These are phyloP conservation scores for Mycena venus DNA, from an alignment of 768 basidiomycete species.

Conservation along the genomic window DNA sequence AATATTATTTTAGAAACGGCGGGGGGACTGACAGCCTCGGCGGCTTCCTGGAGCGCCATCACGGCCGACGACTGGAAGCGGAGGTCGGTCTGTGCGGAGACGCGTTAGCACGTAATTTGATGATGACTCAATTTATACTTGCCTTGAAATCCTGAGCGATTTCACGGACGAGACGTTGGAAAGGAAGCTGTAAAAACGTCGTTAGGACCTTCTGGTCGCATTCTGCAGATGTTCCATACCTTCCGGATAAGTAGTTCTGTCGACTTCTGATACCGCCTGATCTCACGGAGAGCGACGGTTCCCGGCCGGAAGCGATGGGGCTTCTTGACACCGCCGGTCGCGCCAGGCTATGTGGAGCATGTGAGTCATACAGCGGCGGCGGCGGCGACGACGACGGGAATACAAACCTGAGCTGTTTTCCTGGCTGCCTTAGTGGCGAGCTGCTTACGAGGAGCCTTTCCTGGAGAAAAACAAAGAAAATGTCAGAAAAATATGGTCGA, in stretches of 20 bases:
- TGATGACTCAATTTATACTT: conserved; percentile 37
- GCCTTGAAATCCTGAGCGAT: conserved; percentile 97
- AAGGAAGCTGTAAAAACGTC: no score
- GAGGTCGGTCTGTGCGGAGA: conserved; percentile 75
- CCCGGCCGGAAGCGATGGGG: conserved; percentile 97
- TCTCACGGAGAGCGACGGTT: conserved; percentile 99
- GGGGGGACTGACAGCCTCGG: conserved; percentile 66
- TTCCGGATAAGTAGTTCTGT: conserved; percentile 99
- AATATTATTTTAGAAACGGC: background rate
- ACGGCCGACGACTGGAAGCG: conserved; percentile 98
- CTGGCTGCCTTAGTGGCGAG: conserved; percentile 96
- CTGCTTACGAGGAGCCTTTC: conserved; percentile 94
- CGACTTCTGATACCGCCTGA: conserved; percentile 97
- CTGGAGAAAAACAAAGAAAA: conserved; percentile 54
- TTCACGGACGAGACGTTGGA: conserved; percentile 98
- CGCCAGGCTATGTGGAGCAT: conserved; percentile 57
- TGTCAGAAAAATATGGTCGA: conserved; percentile 36
- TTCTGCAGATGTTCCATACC: no score
- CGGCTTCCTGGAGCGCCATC: conserved; percentile 94
- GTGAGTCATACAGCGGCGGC: conserved; percentile 29
- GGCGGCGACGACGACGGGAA: conserved; percentile 41
- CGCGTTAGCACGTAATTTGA: conserved; percentile 18
- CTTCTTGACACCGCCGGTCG: conserved; percentile 99
- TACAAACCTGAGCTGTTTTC: conserved; percentile 83
- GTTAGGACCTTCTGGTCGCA: no score